A percentile compares a stretch with the other conserved stretches of the same genome.
These are phyloP conservation scores for Nitzschia putrida DNA, from an alignment of 108 stramenopile species.

Conservation along the genomic window DNA sequence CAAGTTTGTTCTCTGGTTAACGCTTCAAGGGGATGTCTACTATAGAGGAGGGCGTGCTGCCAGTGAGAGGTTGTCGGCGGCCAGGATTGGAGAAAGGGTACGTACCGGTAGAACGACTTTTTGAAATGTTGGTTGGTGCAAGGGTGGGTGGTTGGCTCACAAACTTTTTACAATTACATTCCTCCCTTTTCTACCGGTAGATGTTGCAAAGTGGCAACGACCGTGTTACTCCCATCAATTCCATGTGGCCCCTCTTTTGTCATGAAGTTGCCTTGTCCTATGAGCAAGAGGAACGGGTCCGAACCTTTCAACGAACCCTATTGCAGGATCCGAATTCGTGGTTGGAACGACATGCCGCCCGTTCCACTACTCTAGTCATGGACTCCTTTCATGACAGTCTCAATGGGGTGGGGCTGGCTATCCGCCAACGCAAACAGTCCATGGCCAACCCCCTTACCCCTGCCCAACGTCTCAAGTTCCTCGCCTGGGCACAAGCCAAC, in stretches of 20 bases:
- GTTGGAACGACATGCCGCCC: constrained; percentile 78
- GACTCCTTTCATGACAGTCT: constrained; percentile 58
- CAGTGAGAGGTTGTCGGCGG: constrained; percentile 86
- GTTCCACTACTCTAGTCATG: constrained; percentile 62
- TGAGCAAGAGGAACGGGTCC: constrained; percentile 90
- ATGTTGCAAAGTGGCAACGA: constrained; percentile 65
- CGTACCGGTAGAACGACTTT: no score
- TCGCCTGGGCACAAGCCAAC: constrained; percentile 65
- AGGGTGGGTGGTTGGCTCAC: no score
- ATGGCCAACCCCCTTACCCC: constrained; percentile 47
- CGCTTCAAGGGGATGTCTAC: constrained; percentile 81
- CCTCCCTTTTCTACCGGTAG: no score
- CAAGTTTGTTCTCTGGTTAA: constrained; percentile 87
- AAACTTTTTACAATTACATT: not conserved
- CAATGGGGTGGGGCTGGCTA: constrained; percentile 43
- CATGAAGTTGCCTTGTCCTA: constrained; percentile 88
- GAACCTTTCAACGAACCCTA: constrained; percentile 61
- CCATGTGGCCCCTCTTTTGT: constrained; percentile 93
- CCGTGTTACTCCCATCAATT: constrained; percentile 56
- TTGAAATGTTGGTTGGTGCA: no score
- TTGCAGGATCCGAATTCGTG: constrained; percentile 57
- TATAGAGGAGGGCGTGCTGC: constrained; percentile 80
- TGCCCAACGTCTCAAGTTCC: constrained; percentile 64
- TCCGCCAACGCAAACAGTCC: constrained; percentile 49
- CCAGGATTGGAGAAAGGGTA: constrained; percentile 91